These are phyloP conservation scores for Nyssa sinensis DNA, from an alignment of 148 eudicot genomes.

Conservation along the genomic window DNA sequence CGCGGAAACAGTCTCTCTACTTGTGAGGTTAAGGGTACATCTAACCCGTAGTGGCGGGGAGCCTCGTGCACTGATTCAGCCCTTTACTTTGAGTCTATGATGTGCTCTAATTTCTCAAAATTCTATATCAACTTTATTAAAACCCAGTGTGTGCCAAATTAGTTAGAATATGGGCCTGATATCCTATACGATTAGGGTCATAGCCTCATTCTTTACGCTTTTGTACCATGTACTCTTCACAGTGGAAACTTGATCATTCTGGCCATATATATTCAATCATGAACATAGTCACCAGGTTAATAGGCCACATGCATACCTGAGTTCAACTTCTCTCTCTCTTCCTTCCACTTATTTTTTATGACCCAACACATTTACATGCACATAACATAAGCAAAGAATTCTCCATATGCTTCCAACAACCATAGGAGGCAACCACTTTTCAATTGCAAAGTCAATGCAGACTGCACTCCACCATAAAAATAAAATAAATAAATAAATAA, in stretches of 20 bases:
- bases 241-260: background rate
- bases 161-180: no score
- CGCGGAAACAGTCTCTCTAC: no score
- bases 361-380: background rate
- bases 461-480: conserved; percentile 3
- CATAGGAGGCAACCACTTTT: background rate
- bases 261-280: background rate
- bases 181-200: background rate
- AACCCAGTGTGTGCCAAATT: no score
- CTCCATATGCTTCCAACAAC: background rate
- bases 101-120: background rate
- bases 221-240: conserved; percentile 2
- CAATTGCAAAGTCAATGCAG: conserved; percentile 2
- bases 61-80: no score
- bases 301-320: background rate
- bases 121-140: background rate
- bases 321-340: background rate
- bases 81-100: background rate
- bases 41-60: no score
- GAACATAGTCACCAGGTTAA: background rate
- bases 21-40: no score
- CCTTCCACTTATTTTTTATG: no score
- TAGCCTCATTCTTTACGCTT: background rate
- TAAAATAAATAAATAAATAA: no score
- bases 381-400: background rate